phyloP scores from a whole-genome alignment of 2,329 filamentous ascomycete genomes.

The Trichophaea hybrida region DNA sequence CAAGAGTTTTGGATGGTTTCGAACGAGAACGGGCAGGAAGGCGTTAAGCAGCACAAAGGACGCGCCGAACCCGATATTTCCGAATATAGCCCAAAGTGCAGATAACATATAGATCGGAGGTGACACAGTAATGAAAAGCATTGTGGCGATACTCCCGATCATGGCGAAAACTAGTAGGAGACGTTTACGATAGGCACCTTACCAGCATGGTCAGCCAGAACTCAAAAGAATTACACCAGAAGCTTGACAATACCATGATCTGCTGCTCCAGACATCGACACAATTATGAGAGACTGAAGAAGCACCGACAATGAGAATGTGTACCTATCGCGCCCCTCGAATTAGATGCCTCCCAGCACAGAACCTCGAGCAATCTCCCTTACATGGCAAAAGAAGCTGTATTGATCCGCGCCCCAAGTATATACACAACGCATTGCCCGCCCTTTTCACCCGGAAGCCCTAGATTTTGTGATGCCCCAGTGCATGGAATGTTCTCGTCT shows the following conservation, averaged over 20 bases:
- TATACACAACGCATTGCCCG: slow-evolving; percentile 66
- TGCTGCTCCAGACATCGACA: slow-evolving; percentile 90
- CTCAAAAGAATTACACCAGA: background rate
- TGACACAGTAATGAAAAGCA: slow-evolving; percentile 70
- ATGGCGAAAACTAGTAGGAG: slow-evolving; percentile 76
- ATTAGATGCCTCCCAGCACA: background rate
- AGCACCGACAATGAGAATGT: slow-evolving; percentile 89
- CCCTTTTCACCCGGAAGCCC: slow-evolving; percentile 4
- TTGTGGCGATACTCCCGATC: slow-evolving; percentile 65
- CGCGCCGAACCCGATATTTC: slow-evolving; percentile 82
- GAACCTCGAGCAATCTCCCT: background rate
- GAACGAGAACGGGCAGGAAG: slow-evolving; percentile 78
- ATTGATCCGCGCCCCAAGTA: slow-evolving; percentile 77
- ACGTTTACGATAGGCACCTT: slow-evolving; percentile 57
- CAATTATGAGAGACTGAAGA: slow-evolving; percentile 75
- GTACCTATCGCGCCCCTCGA: slow-evolving; percentile 39
- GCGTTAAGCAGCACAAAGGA: slow-evolving; percentile 94
- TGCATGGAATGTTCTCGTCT: slow-evolving; percentile 61
- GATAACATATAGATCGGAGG: slow-evolving; percentile 66
- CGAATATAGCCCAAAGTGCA: slow-evolving; percentile 69
- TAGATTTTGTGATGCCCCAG: slow-evolving; percentile 14
- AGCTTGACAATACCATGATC: slow-evolving; percentile 59
- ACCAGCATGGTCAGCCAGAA: background rate
- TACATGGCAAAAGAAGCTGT: slow-evolving; percentile 88
- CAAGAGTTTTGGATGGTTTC: slow-evolving; percentile 52